phyloP scores from a whole-genome alignment of 106 monocot genomes.

The Allium cepa region DNA sequence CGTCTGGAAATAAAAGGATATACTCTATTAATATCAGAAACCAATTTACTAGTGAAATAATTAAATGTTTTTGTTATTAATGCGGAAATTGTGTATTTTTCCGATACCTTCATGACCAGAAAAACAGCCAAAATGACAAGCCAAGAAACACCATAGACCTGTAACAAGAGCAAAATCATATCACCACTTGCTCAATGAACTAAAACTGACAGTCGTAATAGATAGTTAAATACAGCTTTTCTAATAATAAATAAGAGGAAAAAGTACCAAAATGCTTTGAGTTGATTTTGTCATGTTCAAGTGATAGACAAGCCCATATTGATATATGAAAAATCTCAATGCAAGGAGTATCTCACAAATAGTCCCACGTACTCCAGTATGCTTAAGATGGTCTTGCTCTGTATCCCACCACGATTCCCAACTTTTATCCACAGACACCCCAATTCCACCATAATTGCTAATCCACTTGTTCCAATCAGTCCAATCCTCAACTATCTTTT shows the following conservation, averaged over 20 bases:
- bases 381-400: slow-evolving; percentile 79
- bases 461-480: slow-evolving; percentile 97
- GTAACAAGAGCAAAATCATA: slow-evolving; percentile 12
- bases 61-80: not conserved
- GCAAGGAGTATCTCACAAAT: slow-evolving; percentile 55
- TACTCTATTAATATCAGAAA: not conserved
- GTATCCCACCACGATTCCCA: slow-evolving; percentile 99
- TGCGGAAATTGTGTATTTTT: not conserved
- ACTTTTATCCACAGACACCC: slow-evolving; percentile 73
- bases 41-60: not conserved
- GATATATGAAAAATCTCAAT: slow-evolving; percentile 83
- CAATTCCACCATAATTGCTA: slow-evolving; percentile 84
- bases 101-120: slow-evolving; percentile 73
- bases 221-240: too few species aligned
- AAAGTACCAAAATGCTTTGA: slow-evolving; percentile 63
- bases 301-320: slow-evolving; percentile 96
- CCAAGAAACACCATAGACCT: slow-evolving; percentile 93
- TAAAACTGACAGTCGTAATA: too few species aligned
- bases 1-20: slow-evolving; percentile 27
- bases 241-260: not conserved
- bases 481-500: slow-evolving; percentile 97
- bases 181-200: not conserved
- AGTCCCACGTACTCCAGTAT: slow-evolving; percentile 67
- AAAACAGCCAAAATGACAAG: slow-evolving; percentile 63
- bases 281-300: slow-evolving; percentile 52